Evolutionary conservation across 176 grass and related monocot species (phyloP).

Genomic region (Zizania latifolia): DNA sequence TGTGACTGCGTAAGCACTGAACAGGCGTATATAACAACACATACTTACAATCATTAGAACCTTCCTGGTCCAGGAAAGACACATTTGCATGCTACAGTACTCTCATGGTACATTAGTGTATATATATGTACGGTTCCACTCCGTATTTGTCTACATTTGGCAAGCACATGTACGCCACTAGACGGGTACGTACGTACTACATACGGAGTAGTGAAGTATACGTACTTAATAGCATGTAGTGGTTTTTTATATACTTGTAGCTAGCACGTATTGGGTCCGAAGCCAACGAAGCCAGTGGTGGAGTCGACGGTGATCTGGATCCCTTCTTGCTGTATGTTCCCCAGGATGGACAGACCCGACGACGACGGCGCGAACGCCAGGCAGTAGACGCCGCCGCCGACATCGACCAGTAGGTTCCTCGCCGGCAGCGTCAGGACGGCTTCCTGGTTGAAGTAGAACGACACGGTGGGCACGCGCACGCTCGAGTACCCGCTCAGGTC

Average conservation of each 20-base stretch:
- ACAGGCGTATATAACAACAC: background rate
- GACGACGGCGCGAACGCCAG: slow-evolving; percentile 74
- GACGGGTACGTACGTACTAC: background rate
- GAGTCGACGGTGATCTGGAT: slow-evolving; percentile 85
- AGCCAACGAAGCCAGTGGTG: slow-evolving; percentile 61
- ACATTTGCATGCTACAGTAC: background rate
- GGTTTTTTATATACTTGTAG: slow-evolving; percentile 14
- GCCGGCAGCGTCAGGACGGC: slow-evolving; percentile 77
- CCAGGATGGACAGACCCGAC: slow-evolving; percentile 65
- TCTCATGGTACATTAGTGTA: background rate
- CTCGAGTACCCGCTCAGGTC: slow-evolving; percentile 66
- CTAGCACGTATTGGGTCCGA: slow-evolving; percentile 84
- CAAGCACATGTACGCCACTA: background rate
- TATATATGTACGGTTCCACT: background rate
- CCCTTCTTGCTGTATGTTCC: slow-evolving; percentile 87
- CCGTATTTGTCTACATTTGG: background rate
- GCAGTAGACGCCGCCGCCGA: slow-evolving; percentile 69
- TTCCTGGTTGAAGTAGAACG: slow-evolving; percentile 63
- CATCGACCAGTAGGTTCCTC: slow-evolving; percentile 65
- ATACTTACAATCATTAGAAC: background rate
- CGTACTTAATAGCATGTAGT: background rate
- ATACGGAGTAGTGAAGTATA: background rate
- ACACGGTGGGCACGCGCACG: slow-evolving; percentile 85
- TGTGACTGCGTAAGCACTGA: too few species aligned
- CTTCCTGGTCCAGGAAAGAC: background rate